Evolutionary conservation across 208 protist genomes (phyloP), one percentile per base, ranked within the genome.

Genomic region (Acanthamoeba castellanii): DNA sequence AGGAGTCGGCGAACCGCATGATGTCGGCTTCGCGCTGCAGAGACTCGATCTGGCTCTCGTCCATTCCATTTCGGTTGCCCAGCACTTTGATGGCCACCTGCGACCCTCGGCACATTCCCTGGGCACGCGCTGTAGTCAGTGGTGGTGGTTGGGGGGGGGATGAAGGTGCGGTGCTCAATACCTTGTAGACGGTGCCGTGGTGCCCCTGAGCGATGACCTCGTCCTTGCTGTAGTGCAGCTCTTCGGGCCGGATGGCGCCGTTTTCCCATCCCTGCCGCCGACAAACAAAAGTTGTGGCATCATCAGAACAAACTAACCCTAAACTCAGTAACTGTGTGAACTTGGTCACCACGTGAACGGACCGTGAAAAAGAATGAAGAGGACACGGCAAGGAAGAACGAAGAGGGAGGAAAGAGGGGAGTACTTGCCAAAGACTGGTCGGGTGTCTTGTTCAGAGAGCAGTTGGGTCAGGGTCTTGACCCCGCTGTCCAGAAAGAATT

Each of bases 141-240:
- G n/a, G n/a, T n/a, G n/a, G n/a, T n/a, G n/a, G n/a, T n/a, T n/a
- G n/a, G n/a, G n/a, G n/a, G n/a, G n/a, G n/a, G n/a, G n/a, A n/a
- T n/a, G n/a, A n/a, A n/a, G n/a, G n/a, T n/a, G n/a, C n/a, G n/a
- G n/a, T n/a, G 50, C 25, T n/a, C 2, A n/a, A 0, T 42, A 78
- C 70, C 70, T 78, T 78, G 70, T 78, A 78, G 30, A 78, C 70
- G 7, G n/a, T 42, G 70, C 70, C 70, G 70, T 78, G 70, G 30
- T 78, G 6, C 11, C 70, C 70, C 13, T 22, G 70, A 1, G 70
- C 70, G 16, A 78, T 27, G 25, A 78, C 30, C 14, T 78, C 70
- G 70, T 42, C 70, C 22, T 18, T 18, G 37, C 70, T 20, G 30
- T 37, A 47, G 13, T 78, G 13, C 0, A 78, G 70, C 30, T 78